Conservation (phyloP, 148 eudicot genomes). For the Amaranthus cruentus region DNA sequence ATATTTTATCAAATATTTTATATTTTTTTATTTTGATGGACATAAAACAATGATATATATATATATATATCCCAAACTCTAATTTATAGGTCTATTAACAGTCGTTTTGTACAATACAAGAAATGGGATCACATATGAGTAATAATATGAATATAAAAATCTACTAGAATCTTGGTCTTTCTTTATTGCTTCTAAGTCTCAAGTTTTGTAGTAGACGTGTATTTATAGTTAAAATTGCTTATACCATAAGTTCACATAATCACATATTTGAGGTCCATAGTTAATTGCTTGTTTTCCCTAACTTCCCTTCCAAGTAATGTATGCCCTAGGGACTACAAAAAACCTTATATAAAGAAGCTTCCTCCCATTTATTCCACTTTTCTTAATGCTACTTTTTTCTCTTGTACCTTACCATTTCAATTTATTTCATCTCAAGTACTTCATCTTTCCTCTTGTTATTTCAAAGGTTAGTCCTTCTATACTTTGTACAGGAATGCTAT, state of each 20-base stretch:
- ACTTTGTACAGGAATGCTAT: too few relatives aligned
- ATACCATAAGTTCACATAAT: neutral
- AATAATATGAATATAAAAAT: neutral
- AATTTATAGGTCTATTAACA: too few relatives aligned
- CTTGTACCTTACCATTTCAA: neutral
- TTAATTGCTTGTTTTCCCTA: slow-evolving; percentile 8
- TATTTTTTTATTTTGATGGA: too few relatives aligned
- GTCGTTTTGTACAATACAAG: neutral
- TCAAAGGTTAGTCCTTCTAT: neutral
- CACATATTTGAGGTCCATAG: slow-evolving; percentile 6
- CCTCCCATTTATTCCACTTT: slow-evolving; percentile 7
- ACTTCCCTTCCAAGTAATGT: slow-evolving; percentile 23
- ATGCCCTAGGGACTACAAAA: too few relatives aligned
- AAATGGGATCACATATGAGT: neutral
- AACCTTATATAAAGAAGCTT: slow-evolving; percentile 2
- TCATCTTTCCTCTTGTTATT: neutral
- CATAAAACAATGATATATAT: too few relatives aligned
- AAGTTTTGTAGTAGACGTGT: slow-evolving; percentile 1
- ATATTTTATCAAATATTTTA: too few relatives aligned
- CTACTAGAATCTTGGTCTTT: neutral
- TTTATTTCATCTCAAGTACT: too few relatives aligned
- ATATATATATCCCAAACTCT: too few relatives aligned
- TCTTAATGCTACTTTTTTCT: neutral
- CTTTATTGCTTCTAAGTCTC: slow-evolving; percentile 27
- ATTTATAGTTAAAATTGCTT: slow-evolving; percentile 5